Base-by-base conservation (phyloP, 345 rosid species). In the Tarenaya hassleriana region DNA sequence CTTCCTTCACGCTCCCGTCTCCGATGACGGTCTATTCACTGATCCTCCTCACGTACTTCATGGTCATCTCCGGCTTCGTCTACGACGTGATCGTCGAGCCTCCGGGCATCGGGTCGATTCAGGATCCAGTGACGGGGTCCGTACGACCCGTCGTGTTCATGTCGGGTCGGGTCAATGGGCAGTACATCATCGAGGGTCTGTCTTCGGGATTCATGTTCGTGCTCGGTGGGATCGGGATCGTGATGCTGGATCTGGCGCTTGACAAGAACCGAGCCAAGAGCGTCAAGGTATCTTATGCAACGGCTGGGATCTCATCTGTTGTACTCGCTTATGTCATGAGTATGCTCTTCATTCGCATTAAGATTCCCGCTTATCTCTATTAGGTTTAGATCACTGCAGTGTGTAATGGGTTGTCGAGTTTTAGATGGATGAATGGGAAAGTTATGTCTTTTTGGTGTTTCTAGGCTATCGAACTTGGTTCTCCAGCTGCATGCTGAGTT, bases 161-260 rank as follows among this genome's bases (percentile, higher is more conserved):
- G 44, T 72, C 89, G 8, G 98, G 98, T 32, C 73, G 96, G 20
- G 98, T 87, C 58, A 91, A 84, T 37, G 96, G 96, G 3, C 98
- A 91, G 77, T 91, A 91, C 80, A 91, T 91, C 67, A 91, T 91
- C 8, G 98, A 91, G 70, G 98, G 97, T 4, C 86, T 90, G 40
- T 91, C 98, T 0, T 91, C 98, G 2, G 98, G 98, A 0, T 91
- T 91, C 80, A 86, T 91, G 95, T 91, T 91, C 62, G 69, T 91
- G 9, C 73, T 91, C 1, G 98, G 98, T 35, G 98, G 98, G 32
- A 43, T 81, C 11, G 98, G 96, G 27, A 77, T 91, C 56, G 63
- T 91, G 52, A 71, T 91, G 33, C 1, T 91, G 83, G 98, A 88
- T 69, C 89, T 91, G 4, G 94, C 96, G 1, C 69, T 91, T 35